phyloP scores from a whole-genome alignment of 2,329 filamentous ascomycete species.

The Apiospora saccharicola region DNA sequence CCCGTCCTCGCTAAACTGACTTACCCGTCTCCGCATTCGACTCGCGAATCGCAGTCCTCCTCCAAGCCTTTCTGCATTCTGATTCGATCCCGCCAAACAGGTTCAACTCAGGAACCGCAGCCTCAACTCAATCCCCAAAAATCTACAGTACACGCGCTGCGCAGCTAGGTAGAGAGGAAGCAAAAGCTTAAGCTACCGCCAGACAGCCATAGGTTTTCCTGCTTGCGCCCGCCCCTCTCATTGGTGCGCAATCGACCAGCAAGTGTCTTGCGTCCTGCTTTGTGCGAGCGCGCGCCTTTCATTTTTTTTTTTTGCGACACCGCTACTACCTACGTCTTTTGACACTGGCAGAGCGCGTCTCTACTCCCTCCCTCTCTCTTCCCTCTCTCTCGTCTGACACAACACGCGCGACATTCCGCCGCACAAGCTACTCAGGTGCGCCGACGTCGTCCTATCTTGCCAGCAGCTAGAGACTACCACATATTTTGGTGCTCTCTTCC shows the following conservation, averaged over 20 bases:
- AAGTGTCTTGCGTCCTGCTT: slow-evolving; percentile 9
- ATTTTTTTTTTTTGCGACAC: slow-evolving; percentile 8
- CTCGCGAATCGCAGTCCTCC: slow-evolving; percentile 21
- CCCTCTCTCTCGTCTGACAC: slow-evolving; percentile 8
- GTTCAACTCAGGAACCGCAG: slow-evolving; percentile 22
- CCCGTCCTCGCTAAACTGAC: slow-evolving; percentile 25
- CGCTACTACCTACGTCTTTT: slow-evolving; percentile 17
- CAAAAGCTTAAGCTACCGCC: background rate
- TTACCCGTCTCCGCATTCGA: slow-evolving; percentile 28
- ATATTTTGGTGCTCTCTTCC: slow-evolving; percentile 6
- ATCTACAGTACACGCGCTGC: background rate
- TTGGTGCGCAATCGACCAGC: slow-evolving; percentile 16
- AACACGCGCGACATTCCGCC: background rate
- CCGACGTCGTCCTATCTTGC: slow-evolving; percentile 17
- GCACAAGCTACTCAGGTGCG: slow-evolving; percentile 16
- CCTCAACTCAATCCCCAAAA: slow-evolving; percentile 17
- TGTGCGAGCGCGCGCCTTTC: slow-evolving; percentile 19
- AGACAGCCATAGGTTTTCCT: background rate
- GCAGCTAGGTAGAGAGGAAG: background rate
- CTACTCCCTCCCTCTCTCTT: background rate
- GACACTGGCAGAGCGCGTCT: slow-evolving; percentile 12
- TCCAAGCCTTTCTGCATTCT: slow-evolving; percentile 26
- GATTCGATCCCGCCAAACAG: slow-evolving; percentile 29
- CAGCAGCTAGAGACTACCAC: slow-evolving; percentile 7
- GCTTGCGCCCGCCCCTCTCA: slow-evolving; percentile 12